These are phyloP conservation scores for Fabrea salina DNA, from an alignment of 169 alveolate genomes.

Conservation along the genomic window DNA sequence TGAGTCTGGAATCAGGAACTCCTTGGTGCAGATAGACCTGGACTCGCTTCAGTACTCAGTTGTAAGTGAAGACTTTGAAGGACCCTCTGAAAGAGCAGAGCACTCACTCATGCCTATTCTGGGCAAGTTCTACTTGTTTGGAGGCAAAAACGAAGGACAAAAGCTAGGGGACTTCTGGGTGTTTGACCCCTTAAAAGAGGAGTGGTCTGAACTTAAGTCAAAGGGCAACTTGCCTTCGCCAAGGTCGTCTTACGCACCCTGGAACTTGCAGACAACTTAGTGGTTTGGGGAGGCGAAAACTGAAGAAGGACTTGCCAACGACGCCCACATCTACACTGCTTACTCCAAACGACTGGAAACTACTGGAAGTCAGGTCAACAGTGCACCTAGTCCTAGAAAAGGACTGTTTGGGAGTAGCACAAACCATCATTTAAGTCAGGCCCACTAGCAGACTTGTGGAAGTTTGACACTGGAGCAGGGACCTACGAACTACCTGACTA, in stretches of 20 bases:
- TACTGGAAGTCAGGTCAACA: background rate
- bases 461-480: background rate
- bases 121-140: background rate
- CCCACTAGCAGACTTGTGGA: background rate
- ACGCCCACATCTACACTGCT: background rate
- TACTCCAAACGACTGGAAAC: background rate
- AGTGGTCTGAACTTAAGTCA: background rate
- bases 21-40: background rate
- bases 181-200: background rate
- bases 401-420: background rate
- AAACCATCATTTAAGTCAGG: background rate
- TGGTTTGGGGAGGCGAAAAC: background rate
- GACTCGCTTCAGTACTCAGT: background rate
- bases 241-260: background rate
- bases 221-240: background rate
- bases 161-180: background rate
- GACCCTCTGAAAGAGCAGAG: background rate
- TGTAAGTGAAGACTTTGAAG: background rate
- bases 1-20: background rate
- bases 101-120: background rate
- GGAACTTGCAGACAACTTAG: background rate
- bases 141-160: background rate
- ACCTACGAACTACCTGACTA: background rate
- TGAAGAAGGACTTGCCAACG: background rate
- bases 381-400: slow-evolving; percentile 5